phyloP scores from a whole-genome alignment of 169 alveolate genomes.

The Miamiensis avidus region DNA sequence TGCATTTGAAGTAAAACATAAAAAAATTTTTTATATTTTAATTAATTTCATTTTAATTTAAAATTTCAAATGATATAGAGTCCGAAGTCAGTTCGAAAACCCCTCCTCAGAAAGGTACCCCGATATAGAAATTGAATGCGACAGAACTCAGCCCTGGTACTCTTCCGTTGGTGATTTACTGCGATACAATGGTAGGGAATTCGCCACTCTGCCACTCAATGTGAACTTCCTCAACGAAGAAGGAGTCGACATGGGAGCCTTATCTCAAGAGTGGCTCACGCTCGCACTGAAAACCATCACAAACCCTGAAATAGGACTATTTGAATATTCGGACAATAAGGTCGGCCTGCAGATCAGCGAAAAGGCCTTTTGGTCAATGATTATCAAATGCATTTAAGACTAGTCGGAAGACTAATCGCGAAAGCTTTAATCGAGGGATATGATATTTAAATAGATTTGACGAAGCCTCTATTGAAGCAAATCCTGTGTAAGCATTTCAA shows the following conservation, averaged over 20 bases:
- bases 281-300: neutral
- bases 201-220: neutral
- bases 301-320: neutral
- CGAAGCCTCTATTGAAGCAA: neutral
- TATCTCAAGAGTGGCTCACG: neutral
- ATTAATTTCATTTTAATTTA: no score
- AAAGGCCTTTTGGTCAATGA: neutral
- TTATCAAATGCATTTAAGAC: neutral
- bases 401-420: neutral
- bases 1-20: no score
- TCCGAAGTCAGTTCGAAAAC: no score
- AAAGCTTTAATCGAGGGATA: neutral
- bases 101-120: no score
- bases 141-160: neutral
- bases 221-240: neutral
- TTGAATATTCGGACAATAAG: neutral
- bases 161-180: neutral
- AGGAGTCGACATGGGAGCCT: neutral
- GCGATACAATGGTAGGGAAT: neutral
- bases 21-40: no score
- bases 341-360: neutral
- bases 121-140: neutral
- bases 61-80: no score
- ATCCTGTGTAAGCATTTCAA: neutral
- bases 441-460: neutral